Evolutionary conservation across 768 basidiomycete species (phyloP).

Genomic region (Mycena olivaceomarginata): DNA sequence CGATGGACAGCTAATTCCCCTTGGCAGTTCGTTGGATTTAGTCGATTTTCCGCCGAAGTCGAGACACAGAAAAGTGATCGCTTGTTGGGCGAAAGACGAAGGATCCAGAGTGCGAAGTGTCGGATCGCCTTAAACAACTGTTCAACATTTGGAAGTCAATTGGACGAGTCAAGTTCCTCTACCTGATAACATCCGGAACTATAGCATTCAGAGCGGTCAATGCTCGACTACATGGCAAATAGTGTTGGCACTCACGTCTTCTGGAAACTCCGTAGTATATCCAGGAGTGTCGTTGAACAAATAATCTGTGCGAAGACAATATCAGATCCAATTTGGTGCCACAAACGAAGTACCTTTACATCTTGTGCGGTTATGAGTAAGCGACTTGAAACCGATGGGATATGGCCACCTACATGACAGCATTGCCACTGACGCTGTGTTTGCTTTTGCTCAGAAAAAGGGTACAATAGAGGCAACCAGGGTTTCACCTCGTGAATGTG

Average conservation of each 20-base stretch:
- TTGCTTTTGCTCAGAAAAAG: background rate
- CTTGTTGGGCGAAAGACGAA: conserved; percentile 45
- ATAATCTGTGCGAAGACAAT: conserved; percentile 26
- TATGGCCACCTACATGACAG: conserved; percentile 40
- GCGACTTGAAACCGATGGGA: background rate
- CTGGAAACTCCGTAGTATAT: conserved; percentile 42
- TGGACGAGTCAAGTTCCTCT: background rate
- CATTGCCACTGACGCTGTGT: conserved; percentile 40
- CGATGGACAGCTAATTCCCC: conserved; percentile 37
- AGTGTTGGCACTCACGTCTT: conserved; percentile 31
- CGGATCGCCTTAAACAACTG: conserved; percentile 32
- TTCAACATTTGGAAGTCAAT: background rate
- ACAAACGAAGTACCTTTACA: background rate
- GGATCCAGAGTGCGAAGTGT: conserved; percentile 42
- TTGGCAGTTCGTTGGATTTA: conserved; percentile 40
- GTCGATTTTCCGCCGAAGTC: conserved; percentile 41
- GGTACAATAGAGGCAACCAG: background rate
- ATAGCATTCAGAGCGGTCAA: background rate
- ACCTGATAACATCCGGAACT: conserved; percentile 46
- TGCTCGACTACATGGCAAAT: background rate
- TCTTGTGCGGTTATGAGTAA: conserved; percentile 2
- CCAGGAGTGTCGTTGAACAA: conserved; percentile 45
- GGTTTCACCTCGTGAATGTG: conserved; percentile 39
- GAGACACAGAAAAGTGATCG: conserved; percentile 41
- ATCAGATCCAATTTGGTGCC: background rate